phyloP scores from a whole-genome alignment of 495 filamentous ascomycete genomes.

The Pseudoneurospora amorphoporcata region DNA sequence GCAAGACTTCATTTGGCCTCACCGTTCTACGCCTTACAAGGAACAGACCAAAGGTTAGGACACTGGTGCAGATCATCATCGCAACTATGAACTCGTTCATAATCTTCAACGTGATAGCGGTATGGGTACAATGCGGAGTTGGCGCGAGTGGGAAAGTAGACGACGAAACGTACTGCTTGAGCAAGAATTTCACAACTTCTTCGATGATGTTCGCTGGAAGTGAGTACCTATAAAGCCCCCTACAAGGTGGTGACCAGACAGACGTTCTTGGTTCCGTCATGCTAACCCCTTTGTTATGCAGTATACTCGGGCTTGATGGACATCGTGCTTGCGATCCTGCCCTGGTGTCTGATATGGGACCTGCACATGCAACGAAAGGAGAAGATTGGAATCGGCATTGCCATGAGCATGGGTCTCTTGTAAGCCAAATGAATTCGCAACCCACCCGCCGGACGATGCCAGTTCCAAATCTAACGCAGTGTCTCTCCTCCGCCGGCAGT shows the following conservation, averaged over 20 bases:
- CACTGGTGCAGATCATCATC: conserved; percentile 18
- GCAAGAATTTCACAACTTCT: not conserved
- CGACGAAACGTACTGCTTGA: not conserved
- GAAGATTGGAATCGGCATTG: conserved; percentile 27
- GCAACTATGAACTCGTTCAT: conserved; percentile 20
- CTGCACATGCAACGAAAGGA: conserved; percentile 26
- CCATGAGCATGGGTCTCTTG: conserved; percentile 34
- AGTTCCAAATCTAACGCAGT: not conserved
- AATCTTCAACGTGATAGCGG: conserved; percentile 8
- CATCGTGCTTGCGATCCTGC: conserved; percentile 23
- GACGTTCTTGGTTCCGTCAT: not conserved
- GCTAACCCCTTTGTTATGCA: not conserved
- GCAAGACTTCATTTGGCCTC: conserved; percentile 28
- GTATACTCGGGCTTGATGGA: conserved; percentile 28
- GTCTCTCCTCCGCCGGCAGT: conserved; percentile 3
- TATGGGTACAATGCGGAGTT: conserved; percentile 17
- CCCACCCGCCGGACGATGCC: not conserved
- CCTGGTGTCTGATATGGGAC: conserved; percentile 26
- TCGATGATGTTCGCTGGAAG: conserved; percentile 16
- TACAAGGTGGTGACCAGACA: not conserved
- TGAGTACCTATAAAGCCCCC: not conserved
- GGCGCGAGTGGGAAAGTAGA: not conserved
- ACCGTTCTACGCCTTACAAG: conserved; percentile 21
- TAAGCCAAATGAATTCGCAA: conserved; percentile 9
- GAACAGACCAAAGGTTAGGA: conserved; percentile 4